A percentile compares a stretch with the other conserved stretches of the same genome.
Evolutionary conservation across 495 filamentous ascomycete genomes (phyloP).

Genomic region (Penicillium pancosmium): DNA sequence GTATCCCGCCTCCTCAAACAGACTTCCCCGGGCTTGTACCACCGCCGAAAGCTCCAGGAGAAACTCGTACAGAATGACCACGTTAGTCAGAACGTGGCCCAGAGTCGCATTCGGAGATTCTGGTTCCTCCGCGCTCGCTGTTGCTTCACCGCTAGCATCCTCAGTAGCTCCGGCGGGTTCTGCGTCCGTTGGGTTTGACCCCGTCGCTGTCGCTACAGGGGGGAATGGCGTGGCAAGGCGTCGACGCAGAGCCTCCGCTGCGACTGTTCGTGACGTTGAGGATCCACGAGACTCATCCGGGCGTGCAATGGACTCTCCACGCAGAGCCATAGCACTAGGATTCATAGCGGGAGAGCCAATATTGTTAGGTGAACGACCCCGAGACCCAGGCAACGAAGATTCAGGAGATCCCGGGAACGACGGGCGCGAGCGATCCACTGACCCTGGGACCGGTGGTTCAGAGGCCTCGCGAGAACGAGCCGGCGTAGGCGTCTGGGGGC

Average conservation of each 20-base stretch:
- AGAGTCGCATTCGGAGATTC: constrained; percentile 56
- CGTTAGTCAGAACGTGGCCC: constrained; percentile 80
- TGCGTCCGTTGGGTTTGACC: constrained; percentile 9
- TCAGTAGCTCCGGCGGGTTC: neutral
- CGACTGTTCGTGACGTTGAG: constrained; percentile 28
- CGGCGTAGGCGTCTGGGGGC: constrained; percentile 21
- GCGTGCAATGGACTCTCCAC: constrained; percentile 25
- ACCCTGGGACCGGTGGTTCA: constrained; percentile 22
- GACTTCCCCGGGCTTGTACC: constrained; percentile 78
- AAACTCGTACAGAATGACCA: constrained; percentile 69
- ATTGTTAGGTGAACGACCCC: constrained; percentile 25
- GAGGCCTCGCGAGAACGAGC: constrained; percentile 25
- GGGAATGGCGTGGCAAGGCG: constrained; percentile 43
- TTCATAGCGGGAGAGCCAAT: constrained; percentile 18
- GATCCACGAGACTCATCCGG: constrained; percentile 35
- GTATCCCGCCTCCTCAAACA: constrained; percentile 84
- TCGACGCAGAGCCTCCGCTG: constrained; percentile 41
- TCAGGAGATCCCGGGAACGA: constrained; percentile 61
- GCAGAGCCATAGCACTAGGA: constrained; percentile 22
- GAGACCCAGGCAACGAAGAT: constrained; percentile 40
- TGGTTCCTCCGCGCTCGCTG: constrained; percentile 34
- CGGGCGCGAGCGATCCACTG: constrained; percentile 50
- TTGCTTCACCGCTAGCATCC: constrained; percentile 29
- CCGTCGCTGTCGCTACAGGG: constrained; percentile 12
- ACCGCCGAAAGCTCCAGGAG: constrained; percentile 85